Evolutionary conservation across 257 asterid species (phyloP), one percentile per base, ranked within the genome.

Genomic region (Thymus quinquecostatus): DNA sequence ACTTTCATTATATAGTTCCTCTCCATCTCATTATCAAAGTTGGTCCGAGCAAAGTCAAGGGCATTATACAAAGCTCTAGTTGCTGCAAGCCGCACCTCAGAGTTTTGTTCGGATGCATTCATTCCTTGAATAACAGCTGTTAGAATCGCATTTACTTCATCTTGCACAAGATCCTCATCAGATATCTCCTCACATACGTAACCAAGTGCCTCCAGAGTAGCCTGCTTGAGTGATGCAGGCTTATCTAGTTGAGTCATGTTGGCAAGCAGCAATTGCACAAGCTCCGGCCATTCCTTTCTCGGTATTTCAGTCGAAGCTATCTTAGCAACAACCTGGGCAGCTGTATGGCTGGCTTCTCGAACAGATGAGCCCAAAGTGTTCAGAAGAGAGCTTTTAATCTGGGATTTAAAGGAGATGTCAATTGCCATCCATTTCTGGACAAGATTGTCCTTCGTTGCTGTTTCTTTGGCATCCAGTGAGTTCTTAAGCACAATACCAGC

Each of bases 111-210:
- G 21, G 88, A 74, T n/a, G 54, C 84, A 60, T 86, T 87, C 95
- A 91, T 92, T 66, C 98, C 98, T 68, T 88, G 96, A 48, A 84
- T 92, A 69, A 92, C 96, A 6, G 97, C 97, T 43, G 98, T 92
- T 44, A 92, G 82, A 63, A 92, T 84, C 54, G 87, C 82, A 45
- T 92, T 92, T 10, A 92, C 98, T 82, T 89, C 96, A 5, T 86
- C 92, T 80, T 92, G 97, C 64, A 69, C 85, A 40, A 92, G 86
- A 82, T 86, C 98, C 47, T 74, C 86, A 51, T 84, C 80, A 53
- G 96, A 86, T 74, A 92, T 88, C 84, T 89, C 98, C 83, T 92
- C 98, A 65, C 98, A 92, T 33, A 92, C 92, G 51, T 85, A 92
- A 43, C 98, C 97, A 40, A 92, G 94, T 4, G 97, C 81, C 82